Base-by-base conservation (phyloP, 208 protist species). In the Leishmania martiniquensis region DNA sequence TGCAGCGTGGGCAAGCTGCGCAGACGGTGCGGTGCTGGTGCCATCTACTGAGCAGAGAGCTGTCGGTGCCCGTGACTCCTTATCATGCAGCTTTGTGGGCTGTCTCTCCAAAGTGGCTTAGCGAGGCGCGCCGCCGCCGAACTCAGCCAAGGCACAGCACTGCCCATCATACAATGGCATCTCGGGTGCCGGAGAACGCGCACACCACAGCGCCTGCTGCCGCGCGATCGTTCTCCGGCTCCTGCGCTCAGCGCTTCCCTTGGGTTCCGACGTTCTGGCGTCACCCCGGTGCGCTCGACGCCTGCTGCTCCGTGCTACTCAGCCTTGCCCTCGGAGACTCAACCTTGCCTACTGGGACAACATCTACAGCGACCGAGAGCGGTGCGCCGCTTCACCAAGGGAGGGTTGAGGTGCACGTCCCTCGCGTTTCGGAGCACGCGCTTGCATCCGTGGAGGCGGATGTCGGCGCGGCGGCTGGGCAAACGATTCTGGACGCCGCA, bases 251-350 rank as follows among this genome's bases (percentile, higher is more conserved):
- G 13, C 34, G 52, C n/a, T 29, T 77, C 25, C 73, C 72, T 17
- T 83, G 67, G 68, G 60, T 79, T 39, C 74, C 67, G 32, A 83
- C 87, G 25, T 86, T 94, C 22, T 97, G 88, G 86, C 85, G 93
- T 6, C 89, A 94, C 55, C 60, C 72, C 5, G 69, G 54, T n/a
- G 80, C 89, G 0, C 80, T 95, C 13, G 88, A 93, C 60, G 77
- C 83, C 7, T 81, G 82, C 62, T 87, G 83, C 32, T 93, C 91
- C 22, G 75, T 91, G 49, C 55, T 95, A 12, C 39, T 92, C 57
- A 88, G 89, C 10, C 25, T 91, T n/a, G 42, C 91, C 34, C 76
- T 87, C n/a, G 84, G 81, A 22, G 60, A 37, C 70, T 39, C 52
- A 52, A 44, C 15, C 10, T 67, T 54, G 22, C 37, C 49, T 25